Base-by-base conservation (phyloP, 257 asterid species). In the Osmanthus fragrans region DNA sequence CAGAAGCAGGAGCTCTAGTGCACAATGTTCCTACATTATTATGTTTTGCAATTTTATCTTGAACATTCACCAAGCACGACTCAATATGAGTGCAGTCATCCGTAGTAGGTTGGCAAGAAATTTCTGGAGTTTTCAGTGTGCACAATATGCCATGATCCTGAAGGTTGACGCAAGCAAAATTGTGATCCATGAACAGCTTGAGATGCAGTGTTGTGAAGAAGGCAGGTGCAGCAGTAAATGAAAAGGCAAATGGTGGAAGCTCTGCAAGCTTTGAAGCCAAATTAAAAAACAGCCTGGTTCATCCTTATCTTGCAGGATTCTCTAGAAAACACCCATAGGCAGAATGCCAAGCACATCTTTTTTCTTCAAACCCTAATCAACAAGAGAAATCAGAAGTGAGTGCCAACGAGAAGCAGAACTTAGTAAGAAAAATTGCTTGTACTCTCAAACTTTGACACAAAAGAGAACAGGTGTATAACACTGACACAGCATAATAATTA, bases 261-360 rank as follows among this genome's bases (percentile, higher is more conserved):
- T 76, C 76, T 82, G 83, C 87, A 64, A 78, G 86, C 82, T 81
- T 85, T 67, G 77, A 65, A 70, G 89, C 78, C 79, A 84, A 81
- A 74, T 73, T 74, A 82, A 80, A 80, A 79, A 77, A 89, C 79
- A 73, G 90, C 73, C 39, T 49, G 86, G 58, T 70, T 75, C 75
- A 66, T 76, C 80, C 83, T 83, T 73, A 79, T 73, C 70, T 77
- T 85, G 64, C 69, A 77, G 74, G 85, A 84, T 78, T 88, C 94
- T 81, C 81, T 83, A 15, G 89, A 75, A 75, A 75, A 80, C 77
- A 83, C 90, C 90, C 82, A 75, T 72, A 12, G 97, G 91, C 82
- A 87, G 77, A 78, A 84, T 60, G 74, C 86, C 84, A 51, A 63
- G 77, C 80, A 76, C 79, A 75, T 51, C 60, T 81, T 84, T 86